Percentiles rank a stretch among this genome's conserved stretches.
Evolutionary conservation across 306 rosid genomes (phyloP).

Genomic region (Acacia melanoxylon): DNA sequence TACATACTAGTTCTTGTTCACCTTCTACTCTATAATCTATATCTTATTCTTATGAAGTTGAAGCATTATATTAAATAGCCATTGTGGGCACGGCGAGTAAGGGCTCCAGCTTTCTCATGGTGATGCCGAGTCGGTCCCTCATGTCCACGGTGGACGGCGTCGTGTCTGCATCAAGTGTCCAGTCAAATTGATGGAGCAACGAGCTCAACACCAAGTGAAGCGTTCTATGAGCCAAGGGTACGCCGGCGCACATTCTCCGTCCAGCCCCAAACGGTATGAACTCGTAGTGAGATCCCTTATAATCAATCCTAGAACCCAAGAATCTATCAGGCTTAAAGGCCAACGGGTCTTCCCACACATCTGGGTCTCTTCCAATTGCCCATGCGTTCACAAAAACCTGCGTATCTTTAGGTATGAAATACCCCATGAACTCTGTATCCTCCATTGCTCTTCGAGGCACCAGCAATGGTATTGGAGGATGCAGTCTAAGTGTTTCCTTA

Average conservation of each 20-base stretch:
- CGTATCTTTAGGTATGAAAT: neutral
- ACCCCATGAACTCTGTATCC: neutral
- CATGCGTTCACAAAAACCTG: neutral
- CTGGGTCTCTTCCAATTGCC: constrained; percentile 15
- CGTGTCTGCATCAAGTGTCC: neutral
- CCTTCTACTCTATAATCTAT: neutral
- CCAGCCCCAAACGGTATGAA: constrained; percentile 12
- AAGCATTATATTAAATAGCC: neutral
- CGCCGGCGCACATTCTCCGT: constrained; percentile 15
- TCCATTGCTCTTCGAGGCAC: constrained; percentile 1
- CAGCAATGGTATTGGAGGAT: neutral
- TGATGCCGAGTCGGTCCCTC: neutral
- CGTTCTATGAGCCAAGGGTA: constrained; percentile 5
- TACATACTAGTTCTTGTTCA: neutral
- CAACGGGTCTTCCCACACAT: neutral
- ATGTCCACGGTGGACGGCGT: neutral
- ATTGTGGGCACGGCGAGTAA: neutral
- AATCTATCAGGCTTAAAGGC: neutral
- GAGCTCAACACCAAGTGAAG: constrained; percentile 6
- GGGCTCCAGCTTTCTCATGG: constrained; percentile 10
- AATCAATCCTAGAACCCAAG: neutral
- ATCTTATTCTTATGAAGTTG: neutral
- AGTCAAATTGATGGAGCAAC: neutral
- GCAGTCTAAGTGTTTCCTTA: neutral
- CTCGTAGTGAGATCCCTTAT: neutral